Evolutionary conservation across 331 rosid species (phyloP).

Genomic region (Prunus yedoensis): DNA sequence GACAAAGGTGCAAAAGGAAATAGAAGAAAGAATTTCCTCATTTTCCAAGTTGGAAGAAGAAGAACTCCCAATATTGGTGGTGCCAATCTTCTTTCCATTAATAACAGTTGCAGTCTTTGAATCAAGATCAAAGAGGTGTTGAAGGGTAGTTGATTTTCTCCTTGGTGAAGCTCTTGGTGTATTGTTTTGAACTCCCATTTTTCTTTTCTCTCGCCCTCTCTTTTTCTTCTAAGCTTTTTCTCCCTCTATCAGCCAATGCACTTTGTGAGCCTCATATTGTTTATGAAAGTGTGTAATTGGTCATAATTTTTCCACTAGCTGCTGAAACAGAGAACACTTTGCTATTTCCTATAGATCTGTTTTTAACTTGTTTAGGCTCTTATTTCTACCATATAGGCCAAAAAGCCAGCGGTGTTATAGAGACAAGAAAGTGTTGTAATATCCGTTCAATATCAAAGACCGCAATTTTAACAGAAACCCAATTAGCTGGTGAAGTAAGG

Average conservation of each 20-base stretch:
- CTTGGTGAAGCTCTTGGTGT: conserved; percentile 22
- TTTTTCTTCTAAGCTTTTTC: not conserved
- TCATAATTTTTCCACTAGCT: conserved; percentile 12
- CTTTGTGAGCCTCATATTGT: not conserved
- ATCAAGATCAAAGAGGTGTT: conserved; percentile 46
- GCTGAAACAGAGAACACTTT: conserved; percentile 9
- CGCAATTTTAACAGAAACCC: not conserved
- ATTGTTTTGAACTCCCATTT: conserved; percentile 43
- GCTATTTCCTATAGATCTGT: not conserved
- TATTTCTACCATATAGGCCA: conserved; percentile 14
- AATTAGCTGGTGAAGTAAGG: not conserved
- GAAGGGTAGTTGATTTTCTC: conserved; percentile 40
- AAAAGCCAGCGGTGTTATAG: conserved; percentile 38
- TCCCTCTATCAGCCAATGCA: not conserved
- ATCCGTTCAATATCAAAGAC: conserved; percentile 29
- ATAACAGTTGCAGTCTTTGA: not conserved
- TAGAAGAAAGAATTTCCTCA: conserved; percentile 50
- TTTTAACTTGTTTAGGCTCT: conserved; percentile 16
- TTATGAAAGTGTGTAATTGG: not conserved
- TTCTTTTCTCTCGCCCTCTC: not conserved
- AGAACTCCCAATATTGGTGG: conserved; percentile 1
- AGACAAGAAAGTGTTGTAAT: conserved; percentile 46
- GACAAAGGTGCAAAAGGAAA: conserved; percentile 53
- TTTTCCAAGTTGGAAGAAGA: conserved; percentile 41
- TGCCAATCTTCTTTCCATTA: not conserved